Percentiles rank a stretch among this genome's conserved stretches.
These are phyloP conservation scores for Penicillium sp. DNA, from an alignment of 2,329 filamentous ascomycete species.

Conservation along the genomic window DNA sequence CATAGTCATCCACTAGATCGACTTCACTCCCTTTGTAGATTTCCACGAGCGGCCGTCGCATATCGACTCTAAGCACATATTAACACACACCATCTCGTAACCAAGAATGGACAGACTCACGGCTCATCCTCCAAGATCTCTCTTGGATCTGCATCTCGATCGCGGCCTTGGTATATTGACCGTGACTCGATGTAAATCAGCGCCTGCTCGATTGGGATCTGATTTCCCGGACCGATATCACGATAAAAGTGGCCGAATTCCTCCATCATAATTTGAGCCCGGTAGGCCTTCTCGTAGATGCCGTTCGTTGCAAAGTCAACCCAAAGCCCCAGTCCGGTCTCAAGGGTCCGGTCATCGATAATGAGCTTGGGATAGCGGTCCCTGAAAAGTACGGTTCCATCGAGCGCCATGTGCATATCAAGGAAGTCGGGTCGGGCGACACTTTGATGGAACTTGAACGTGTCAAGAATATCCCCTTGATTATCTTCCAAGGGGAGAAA, in stretches of 20 bases:
- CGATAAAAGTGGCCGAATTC: background rate
- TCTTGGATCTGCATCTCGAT: background rate
- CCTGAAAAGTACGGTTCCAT: slow-evolving; percentile 14
- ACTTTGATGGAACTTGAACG: slow-evolving; percentile 12
- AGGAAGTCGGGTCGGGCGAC: slow-evolving; percentile 15
- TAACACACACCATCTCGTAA: background rate
- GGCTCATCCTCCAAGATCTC: slow-evolving; percentile 2
- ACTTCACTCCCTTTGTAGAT: background rate
- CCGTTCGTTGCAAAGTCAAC: slow-evolving; percentile 3
- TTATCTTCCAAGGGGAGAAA: slow-evolving; percentile 6
- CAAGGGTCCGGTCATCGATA: slow-evolving; percentile 14
- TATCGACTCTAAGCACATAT: slow-evolving; percentile 1
- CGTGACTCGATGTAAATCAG: background rate
- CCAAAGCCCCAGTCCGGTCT: slow-evolving; percentile 7
- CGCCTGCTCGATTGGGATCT: background rate
- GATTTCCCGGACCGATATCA: background rate
- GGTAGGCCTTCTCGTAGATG: background rate
- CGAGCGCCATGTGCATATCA: slow-evolving; percentile 13
- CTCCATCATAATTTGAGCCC: slow-evolving; percentile 7
- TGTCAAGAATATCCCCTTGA: slow-evolving; percentile 8
- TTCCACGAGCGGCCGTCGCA: slow-evolving; percentile 1
- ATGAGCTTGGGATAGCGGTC: slow-evolving; percentile 4
- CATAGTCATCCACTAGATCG: background rate
- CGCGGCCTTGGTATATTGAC: background rate
- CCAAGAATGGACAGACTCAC: background rate